A percentile compares a stretch with the other conserved stretches of the same genome.
Evolutionary conservation across 345 rosid species (phyloP).

Genomic region (Erodium maritimum): DNA sequence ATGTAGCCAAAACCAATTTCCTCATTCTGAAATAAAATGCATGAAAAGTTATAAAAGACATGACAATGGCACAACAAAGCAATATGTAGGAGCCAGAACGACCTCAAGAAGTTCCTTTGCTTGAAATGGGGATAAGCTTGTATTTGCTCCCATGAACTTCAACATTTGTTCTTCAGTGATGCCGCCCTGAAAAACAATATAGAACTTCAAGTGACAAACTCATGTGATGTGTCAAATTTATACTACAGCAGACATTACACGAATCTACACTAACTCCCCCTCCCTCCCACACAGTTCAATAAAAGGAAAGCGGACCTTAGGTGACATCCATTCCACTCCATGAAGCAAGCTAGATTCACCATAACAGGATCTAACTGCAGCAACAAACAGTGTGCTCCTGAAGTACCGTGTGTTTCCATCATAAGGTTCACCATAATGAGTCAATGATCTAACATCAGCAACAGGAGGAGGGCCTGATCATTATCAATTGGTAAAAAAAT

Average conservation of each 20-base stretch:
- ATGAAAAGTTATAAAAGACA: constrained; percentile 7
- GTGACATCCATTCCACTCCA: constrained; percentile 99
- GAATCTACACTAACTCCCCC: too few relatives aligned
- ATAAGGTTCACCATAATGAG: constrained; percentile 98
- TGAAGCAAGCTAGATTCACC: constrained; percentile 93
- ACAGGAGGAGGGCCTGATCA: constrained; percentile 59
- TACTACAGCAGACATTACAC: too few relatives aligned
- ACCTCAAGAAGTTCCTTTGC: constrained; percentile 95
- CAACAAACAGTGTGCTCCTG: constrained; percentile 75
- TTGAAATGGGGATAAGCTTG: constrained; percentile 53
- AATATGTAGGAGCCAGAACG: constrained; percentile 9
- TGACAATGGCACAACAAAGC: not conserved
- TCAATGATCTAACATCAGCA: constrained; percentile 88
- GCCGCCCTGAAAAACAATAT: constrained; percentile 46
- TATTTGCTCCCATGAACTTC: constrained; percentile 89
- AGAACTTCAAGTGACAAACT: not conserved
- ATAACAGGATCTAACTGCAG: constrained; percentile 90
- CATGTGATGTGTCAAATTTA: too few relatives aligned
- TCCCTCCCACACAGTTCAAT: not conserved
- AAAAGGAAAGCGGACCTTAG: constrained; percentile 37
- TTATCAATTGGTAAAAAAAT: constrained; percentile 14
- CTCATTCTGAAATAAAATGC: constrained; percentile 43
- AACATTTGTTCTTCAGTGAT: constrained; percentile 95
- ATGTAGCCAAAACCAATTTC: constrained; percentile 86
- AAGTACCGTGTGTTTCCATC: constrained; percentile 95